Percentiles rank a stretch among this genome's conserved stretches.
These are phyloP conservation scores for Lentinula aciculospora DNA, from an alignment of 768 basidiomycete genomes.

Conservation along the genomic window DNA sequence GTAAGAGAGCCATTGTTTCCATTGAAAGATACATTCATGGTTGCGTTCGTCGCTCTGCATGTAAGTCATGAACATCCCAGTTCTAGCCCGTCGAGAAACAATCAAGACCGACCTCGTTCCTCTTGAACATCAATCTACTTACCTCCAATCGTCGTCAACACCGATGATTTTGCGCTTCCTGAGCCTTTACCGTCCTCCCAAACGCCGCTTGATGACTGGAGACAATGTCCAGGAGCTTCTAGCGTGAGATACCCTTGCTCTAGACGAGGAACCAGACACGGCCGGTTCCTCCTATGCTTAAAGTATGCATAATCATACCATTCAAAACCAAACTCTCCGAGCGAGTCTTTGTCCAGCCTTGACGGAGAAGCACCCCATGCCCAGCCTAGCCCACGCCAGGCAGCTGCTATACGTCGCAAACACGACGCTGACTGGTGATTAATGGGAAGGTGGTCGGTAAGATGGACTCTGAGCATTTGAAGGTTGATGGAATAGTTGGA, in stretches of 20 bases:
- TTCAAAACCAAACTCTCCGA: background rate
- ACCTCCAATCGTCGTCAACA: background rate
- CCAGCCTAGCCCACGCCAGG: background rate
- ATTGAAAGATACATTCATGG: background rate
- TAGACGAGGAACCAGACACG: background rate
- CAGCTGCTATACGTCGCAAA: background rate
- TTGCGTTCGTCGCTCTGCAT: background rate
- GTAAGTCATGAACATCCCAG: background rate
- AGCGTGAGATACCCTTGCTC: background rate
- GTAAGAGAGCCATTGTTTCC: background rate
- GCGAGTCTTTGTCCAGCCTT: background rate
- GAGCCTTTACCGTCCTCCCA: background rate
- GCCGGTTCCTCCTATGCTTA: background rate
- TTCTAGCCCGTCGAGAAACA: background rate
- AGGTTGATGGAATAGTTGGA: too few species aligned
- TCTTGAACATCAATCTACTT: background rate
- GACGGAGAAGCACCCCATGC: background rate
- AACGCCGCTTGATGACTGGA: background rate
- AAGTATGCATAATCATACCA: background rate
- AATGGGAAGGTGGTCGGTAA: background rate
- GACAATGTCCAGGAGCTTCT: background rate
- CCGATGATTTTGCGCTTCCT: too few species aligned
- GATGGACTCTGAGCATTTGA: too few species aligned
- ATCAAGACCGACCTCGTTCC: background rate
- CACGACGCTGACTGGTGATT: background rate